Base-by-base conservation (phyloP, 257 asterid species). In the Solanum piurae region DNA sequence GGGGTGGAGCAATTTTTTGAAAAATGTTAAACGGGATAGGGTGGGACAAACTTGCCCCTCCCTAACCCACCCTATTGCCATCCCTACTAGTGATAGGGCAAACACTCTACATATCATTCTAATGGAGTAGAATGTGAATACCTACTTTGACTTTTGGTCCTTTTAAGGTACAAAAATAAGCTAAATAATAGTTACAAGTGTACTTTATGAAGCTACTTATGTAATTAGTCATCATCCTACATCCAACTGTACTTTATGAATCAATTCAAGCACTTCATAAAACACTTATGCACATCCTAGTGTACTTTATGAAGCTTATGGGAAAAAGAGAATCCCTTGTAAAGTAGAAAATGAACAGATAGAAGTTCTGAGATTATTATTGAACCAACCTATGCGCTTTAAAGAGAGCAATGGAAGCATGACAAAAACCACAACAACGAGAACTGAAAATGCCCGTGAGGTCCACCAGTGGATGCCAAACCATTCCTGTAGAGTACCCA, bases 391-490 rank as follows among this genome's bases (percentile, higher is more conserved):
- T 93, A 97, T 94, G 91, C 98, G 98, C 44, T 98, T 93, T 12
- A 97, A 88, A 71, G 93, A 92, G 88, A 95, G 96, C 86, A 97
- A 92, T 10, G 99, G 99, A 90, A 94, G 94, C 91, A 97, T 87
- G 86, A 94, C 91, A 86, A 96, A 91, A 86, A 97, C 92, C 89
- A 97, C 95, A 46, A 96, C 91, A n/a, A 96, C 68, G 72, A 97
- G 92, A 89, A 96, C 92, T 1, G 99, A 88, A 88, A 85, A 92
- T 89, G 95, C 94, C 4, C 99, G 98, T 1, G 98, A 91, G 46
- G 87, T 96, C 99, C 99, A 97, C 99, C 99, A 96, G 49, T 96
- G 99, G 87, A 87, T 82, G 46, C 99, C 99, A 88, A 97, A 96
- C 99, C 99, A 97, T 90, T 95, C 97, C 91, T 96, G 99, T 60